A percentile compares a stretch with the other conserved stretches of the same genome.
phyloP scores from a whole-genome alignment of 2,329 filamentous ascomycete species.

The Ciborinia camelliae region DNA sequence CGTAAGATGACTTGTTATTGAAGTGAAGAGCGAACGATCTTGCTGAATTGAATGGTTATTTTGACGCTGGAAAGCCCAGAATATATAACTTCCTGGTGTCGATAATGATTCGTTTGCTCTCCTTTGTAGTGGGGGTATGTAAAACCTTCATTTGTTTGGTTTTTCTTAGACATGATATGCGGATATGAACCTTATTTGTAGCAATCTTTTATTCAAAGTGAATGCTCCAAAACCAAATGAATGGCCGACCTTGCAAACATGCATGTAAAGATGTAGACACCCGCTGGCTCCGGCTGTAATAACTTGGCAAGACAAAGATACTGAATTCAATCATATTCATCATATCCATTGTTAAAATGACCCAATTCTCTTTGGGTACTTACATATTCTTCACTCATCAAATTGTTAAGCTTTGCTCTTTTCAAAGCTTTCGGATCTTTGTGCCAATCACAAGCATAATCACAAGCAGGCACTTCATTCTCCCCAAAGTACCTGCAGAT shows the following conservation, averaged over 20 bases:
- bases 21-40: not conserved
- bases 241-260: not conserved
- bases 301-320: not conserved
- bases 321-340: conserved; percentile 42
- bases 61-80: not conserved
- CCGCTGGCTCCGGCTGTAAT: not conserved
- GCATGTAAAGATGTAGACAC: not conserved
- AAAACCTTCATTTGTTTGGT: not conserved
- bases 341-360: conserved; percentile 53
- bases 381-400: conserved; percentile 60
- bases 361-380: conserved; percentile 60
- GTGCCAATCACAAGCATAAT: conserved; percentile 76
- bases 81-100: not conserved
- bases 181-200: not conserved
- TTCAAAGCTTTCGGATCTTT: conserved; percentile 61
- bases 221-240: not conserved
- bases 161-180: not conserved
- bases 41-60: not conserved
- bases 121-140: not conserved
- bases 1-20: not conserved
- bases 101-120: not conserved
- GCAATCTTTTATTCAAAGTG: not conserved
- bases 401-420: conserved; percentile 52
- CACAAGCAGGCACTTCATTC: conserved; percentile 53
- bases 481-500: conserved; percentile 80